Evolutionary conservation across 208 protist genomes (phyloP).

Genomic region (Leishmania guyanensis): DNA sequence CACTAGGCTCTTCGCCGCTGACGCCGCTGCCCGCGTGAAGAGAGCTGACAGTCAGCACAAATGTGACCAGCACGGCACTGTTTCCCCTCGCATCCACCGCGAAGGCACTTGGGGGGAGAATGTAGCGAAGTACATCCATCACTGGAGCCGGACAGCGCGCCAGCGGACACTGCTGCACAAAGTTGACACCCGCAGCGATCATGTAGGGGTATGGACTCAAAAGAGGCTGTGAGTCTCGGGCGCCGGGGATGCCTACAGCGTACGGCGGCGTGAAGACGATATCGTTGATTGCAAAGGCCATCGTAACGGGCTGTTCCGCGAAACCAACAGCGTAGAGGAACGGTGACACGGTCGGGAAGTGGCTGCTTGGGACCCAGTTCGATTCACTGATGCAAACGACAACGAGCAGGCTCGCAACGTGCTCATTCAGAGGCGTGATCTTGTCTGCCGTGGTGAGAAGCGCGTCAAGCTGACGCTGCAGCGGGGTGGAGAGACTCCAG

Average conservation of each 20-base stretch:
- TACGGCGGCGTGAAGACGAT: slow-evolving; percentile 66
- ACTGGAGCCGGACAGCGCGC: slow-evolving; percentile 56
- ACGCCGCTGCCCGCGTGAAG: slow-evolving; percentile 16
- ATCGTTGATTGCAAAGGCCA: slow-evolving; percentile 80
- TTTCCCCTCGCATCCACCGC: slow-evolving; percentile 20
- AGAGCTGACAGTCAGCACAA: slow-evolving; percentile 48
- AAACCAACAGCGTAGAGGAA: slow-evolving; percentile 59
- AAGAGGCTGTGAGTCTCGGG: slow-evolving; percentile 36
- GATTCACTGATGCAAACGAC: slow-evolving; percentile 41
- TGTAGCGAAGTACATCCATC: slow-evolving; percentile 47
- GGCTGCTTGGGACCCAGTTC: slow-evolving; percentile 50
- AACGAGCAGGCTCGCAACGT: slow-evolving; percentile 76
- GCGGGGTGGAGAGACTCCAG: slow-evolving; percentile 73
- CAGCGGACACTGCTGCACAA: slow-evolving; percentile 59
- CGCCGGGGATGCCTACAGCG: slow-evolving; percentile 42
- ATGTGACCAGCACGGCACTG: background rate
- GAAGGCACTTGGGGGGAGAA: slow-evolving; percentile 53
- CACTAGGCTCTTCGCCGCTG: slow-evolving; percentile 24
- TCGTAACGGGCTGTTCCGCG: slow-evolving; percentile 23
- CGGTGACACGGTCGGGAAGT: slow-evolving; percentile 56
- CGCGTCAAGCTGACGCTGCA: slow-evolving; percentile 56
- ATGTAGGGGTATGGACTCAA: slow-evolving; percentile 50
- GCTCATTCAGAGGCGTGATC: slow-evolving; percentile 58
- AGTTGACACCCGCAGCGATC: slow-evolving; percentile 74
- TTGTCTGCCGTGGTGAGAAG: slow-evolving; percentile 17